Base-by-base conservation (phyloP, 495 filamentous ascomycete genomes). In the Paragyromitra xinjiangensis region DNA sequence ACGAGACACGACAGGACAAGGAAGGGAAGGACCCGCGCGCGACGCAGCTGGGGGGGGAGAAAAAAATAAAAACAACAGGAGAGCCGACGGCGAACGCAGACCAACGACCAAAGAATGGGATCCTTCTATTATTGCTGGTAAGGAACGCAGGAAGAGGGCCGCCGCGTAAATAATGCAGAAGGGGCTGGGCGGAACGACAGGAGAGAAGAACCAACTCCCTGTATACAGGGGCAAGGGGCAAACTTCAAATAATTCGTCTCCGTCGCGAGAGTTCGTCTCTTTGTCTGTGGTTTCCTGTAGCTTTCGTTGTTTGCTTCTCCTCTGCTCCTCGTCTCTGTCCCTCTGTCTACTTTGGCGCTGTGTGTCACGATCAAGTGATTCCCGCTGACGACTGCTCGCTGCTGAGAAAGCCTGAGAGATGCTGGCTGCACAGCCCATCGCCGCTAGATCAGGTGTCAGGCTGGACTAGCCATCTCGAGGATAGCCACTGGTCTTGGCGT, bases 1-100 rank as follows among this genome's bases (percentile, higher is more conserved):
- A 77, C 74, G 74, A 77, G 74, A 77, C 74, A 77, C 74, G 74
- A 77, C 74, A 77, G 74, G 73, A 56, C 73, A 75, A 75, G 73
- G 69, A 37, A 72, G 45, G 67, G 56, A 61, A 42, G 37, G 62
- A 77, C 69, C 74, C 74, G 69, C 74, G 74, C 74, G 74, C 74
- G 67, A 71, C 66, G 48, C 73, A 71, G 58, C 73, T 63, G 65
- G 24, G 56, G 39, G 55, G 39, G 24, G 39, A 37, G 3, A 37
- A 64, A 55, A 72, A 73, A 77, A 72, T 51, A 48, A 77, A 77
- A 77, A 77, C 62, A 77, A 77, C 51, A 73, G 68, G 55, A 70
- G 39, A 53, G 58, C 19, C 34, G 55, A 40, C 64, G 26, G 55
- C 9, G 44, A 40, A 67, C 39, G 67, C 37, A 42, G 58, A 40